A percentile compares a stretch with the other conserved stretches of the same genome.
These are phyloP conservation scores for Ogataea pilisensis DNA, from an alignment of 805 yeast genomes.

Conservation along the genomic window DNA sequence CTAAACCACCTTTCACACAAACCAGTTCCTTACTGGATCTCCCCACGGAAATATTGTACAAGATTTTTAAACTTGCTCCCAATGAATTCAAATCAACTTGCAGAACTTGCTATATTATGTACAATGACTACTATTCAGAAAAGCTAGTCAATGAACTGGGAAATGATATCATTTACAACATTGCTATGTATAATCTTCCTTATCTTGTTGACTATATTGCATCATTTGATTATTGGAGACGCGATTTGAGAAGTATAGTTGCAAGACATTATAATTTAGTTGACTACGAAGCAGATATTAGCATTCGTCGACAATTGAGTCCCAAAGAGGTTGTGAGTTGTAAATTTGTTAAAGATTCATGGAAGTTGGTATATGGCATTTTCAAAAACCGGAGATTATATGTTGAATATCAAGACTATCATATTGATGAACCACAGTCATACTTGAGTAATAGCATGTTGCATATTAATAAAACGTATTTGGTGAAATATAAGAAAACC, in stretches of 20 bases:
- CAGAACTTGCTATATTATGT: slow-evolving; percentile 38
- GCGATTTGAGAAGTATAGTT: slow-evolving; percentile 22
- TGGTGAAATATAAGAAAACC: slow-evolving; percentile 41
- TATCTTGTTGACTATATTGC: slow-evolving; percentile 27
- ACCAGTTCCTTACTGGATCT: slow-evolving; percentile 20
- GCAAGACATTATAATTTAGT: slow-evolving; percentile 18
- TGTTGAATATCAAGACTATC: slow-evolving; percentile 39
- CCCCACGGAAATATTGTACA: slow-evolving; percentile 27
- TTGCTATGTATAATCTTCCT: slow-evolving; percentile 23
- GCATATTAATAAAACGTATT: slow-evolving; percentile 46
- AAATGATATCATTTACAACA: slow-evolving; percentile 17
- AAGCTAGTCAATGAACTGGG: slow-evolving; percentile 31
- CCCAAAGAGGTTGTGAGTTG: slow-evolving; percentile 23
- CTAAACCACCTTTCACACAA: neutral
- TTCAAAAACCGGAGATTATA: slow-evolving; percentile 49
- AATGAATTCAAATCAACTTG: slow-evolving; percentile 29
- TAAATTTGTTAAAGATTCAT: slow-evolving; percentile 45
- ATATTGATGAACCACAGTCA: slow-evolving; percentile 45
- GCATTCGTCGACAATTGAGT: slow-evolving; percentile 11
- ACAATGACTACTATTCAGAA: slow-evolving; percentile 46
- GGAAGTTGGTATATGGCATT: slow-evolving; percentile 50
- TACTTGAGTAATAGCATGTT: slow-evolving; percentile 34
- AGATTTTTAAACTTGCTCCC: slow-evolving; percentile 26
- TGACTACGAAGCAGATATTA: slow-evolving; percentile 17
- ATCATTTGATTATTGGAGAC: slow-evolving; percentile 35